Evolutionary conservation across 78 protist genomes (phyloP), one percentile per base, ranked within the genome.

Genomic region (Dictyostelium citrinum): DNA sequence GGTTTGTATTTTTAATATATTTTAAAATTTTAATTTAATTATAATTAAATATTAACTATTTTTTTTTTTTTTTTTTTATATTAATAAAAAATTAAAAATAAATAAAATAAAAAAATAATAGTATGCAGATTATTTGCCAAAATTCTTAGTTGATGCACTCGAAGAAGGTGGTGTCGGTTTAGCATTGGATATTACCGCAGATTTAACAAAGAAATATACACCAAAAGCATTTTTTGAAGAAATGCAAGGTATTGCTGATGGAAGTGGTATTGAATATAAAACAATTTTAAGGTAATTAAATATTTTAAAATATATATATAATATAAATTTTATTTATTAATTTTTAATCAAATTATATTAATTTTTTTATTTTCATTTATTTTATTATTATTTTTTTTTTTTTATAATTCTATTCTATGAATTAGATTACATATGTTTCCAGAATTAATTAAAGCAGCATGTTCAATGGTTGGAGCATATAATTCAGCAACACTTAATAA

Each of bases 391-490:
- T n/a, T 45, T 49, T 49, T 49, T 16, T 43, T 43, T 43, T 43
- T 43, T 43, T 43, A 43, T 9, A 43, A 43, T 1, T n/a, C n/a
- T n/a, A n/a, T n/a, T n/a, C n/a, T n/a, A n/a, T n/a, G n/a, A 43
- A 43, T 49, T 55, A 86, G 78, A 35, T 12, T 92, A 14, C 85
- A 81, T 27, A 95, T 95, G 96, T 95, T 95, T 72, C 97, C 97
- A 11, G 97, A 95, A 74, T 61, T 95, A 31, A 92, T 84, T 74
- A 95, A 92, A 80, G 97, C 97, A 17, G 83, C 95, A 1, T 95
- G 97, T 83, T 70, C 96, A 35, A 86, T 92, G 96, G 31, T 95
- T 22, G 97, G 97, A 24, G 95, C 96, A 6, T 88, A 82, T 71
- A 92, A 93, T 49, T 33, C 46, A 5, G 90, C 96, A 20, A 85